Percentiles rank a stretch among this genome's conserved stretches.
These are phyloP conservation scores for Scheffersomyces ergatensis DNA, from an alignment of 805 yeast species.

Conservation along the genomic window DNA sequence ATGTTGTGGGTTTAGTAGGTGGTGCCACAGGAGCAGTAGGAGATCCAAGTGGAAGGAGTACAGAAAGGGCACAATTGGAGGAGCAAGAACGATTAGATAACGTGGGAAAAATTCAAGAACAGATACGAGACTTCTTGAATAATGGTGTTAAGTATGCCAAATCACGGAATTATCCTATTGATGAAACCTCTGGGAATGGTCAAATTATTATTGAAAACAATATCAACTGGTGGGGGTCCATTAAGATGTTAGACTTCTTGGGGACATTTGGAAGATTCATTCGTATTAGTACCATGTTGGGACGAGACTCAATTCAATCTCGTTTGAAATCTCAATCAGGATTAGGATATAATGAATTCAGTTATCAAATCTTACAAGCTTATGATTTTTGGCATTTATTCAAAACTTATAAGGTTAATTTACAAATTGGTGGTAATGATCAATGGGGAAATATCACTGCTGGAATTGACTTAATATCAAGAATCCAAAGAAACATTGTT, in stretches of 20 bases:
- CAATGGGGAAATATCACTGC: slow-evolving; percentile 99
- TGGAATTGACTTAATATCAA: slow-evolving; percentile 80
- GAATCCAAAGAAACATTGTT: slow-evolving; percentile 36
- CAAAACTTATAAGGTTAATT: slow-evolving; percentile 51
- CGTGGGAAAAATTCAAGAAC: slow-evolving; percentile 56
- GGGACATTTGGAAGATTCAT: slow-evolving; percentile 74
- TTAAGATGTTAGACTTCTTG: slow-evolving; percentile 75
- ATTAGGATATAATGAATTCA: slow-evolving; percentile 89
- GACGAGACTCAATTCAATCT: slow-evolving; percentile 80
- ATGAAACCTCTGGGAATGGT: slow-evolving; percentile 27
- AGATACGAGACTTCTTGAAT: slow-evolving; percentile 58
- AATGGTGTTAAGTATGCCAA: slow-evolving; percentile 64
- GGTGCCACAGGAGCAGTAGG: slow-evolving; percentile 97
- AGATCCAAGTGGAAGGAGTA: slow-evolving; percentile 89
- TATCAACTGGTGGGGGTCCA: slow-evolving; percentile 79
- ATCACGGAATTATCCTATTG: slow-evolving; percentile 39
- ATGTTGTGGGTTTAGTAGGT: slow-evolving; percentile 80
- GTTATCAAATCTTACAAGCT: slow-evolving; percentile 91
- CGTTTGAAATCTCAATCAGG: slow-evolving; percentile 71
- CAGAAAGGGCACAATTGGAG: slow-evolving; percentile 69
- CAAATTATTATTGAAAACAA: slow-evolving; percentile 55
- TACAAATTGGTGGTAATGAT: slow-evolving; percentile 95
- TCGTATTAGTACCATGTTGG: slow-evolving; percentile 82
- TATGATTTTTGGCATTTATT: slow-evolving; percentile 86
- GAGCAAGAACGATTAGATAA: slow-evolving; percentile 52